phyloP scores from a whole-genome alignment of 176 grass and related monocot genomes.

The Carex littledalei region DNA sequence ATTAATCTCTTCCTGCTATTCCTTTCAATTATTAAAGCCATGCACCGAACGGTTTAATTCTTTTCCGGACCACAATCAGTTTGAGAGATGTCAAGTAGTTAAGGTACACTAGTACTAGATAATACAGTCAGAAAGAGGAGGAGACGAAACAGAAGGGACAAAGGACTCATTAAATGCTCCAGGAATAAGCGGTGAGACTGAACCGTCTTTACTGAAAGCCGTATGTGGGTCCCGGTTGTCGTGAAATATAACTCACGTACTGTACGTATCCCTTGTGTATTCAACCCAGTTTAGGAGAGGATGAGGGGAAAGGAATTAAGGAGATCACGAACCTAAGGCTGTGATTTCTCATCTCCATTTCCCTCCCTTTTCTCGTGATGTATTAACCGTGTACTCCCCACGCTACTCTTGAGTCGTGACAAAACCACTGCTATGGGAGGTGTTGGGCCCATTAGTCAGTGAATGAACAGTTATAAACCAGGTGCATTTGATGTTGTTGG shows the following conservation, averaged over 20 bases:
- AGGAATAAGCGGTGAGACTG: not conserved
- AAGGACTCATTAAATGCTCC: not conserved
- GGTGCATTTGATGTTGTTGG: not conserved
- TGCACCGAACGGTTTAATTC: not conserved
- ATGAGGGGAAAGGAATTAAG: not conserved
- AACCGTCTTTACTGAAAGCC: no score
- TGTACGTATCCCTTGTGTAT: not conserved
- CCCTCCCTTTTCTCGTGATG: constrained; percentile 9
- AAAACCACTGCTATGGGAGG: no score
- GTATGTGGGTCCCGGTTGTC: not conserved
- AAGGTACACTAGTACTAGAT: not conserved
- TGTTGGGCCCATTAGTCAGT: not conserved
- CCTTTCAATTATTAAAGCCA: not conserved
- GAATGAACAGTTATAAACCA: not conserved
- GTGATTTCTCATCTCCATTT: not conserved
- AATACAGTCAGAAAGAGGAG: no score
- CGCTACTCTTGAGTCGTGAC: not conserved
- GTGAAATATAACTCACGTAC: not conserved
- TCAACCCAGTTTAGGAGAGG: not conserved
- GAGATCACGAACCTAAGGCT: constrained; percentile 22
- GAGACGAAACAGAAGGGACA: not conserved
- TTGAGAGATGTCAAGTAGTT: not conserved
- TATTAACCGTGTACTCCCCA: not conserved
- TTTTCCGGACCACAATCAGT: not conserved
- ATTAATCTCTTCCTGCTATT: not conserved